Evolutionary conservation across 208 protist species (phyloP).

Genomic region (Wallacemonas collosoma): DNA sequence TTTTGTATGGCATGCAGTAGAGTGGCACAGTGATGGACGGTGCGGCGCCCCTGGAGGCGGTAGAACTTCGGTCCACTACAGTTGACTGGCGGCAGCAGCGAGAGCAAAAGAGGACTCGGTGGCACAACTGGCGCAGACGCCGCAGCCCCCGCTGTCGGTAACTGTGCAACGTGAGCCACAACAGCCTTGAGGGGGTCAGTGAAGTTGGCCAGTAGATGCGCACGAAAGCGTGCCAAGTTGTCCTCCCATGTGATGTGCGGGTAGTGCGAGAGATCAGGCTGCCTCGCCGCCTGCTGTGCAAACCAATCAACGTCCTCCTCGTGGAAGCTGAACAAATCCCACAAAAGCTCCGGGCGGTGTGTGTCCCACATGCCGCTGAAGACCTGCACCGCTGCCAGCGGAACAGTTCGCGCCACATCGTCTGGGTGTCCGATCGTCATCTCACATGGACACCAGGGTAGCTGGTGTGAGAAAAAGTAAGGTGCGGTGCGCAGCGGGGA

Average conservation of each 20-base stretch:
- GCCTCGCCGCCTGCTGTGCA: neutral
- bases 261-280: neutral
- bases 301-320: conserved; percentile 7
- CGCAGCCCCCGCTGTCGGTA: neutral
- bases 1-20: neutral
- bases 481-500: neutral
- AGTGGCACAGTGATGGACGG: neutral
- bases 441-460: neutral
- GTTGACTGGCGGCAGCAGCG: conserved; percentile 6
- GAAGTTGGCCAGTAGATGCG: conserved; percentile 10
- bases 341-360: neutral
- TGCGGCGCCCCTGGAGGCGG: neutral
- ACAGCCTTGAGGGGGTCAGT: neutral
- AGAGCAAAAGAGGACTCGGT: neutral
- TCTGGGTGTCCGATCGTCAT: neutral
- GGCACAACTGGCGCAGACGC: neutral
- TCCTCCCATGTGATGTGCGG: conserved; percentile 8
- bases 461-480: neutral
- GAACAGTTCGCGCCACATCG: neutral
- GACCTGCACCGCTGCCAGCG: neutral
- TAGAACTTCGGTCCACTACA: conserved; percentile 16
- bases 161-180: neutral
- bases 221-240: conserved; percentile 4
- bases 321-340: conserved; percentile 17
- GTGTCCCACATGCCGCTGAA: conserved; percentile 11